Conservation (phyloP, 495 filamentous ascomycete genomes). For the Penicillium argentinense region DNA sequence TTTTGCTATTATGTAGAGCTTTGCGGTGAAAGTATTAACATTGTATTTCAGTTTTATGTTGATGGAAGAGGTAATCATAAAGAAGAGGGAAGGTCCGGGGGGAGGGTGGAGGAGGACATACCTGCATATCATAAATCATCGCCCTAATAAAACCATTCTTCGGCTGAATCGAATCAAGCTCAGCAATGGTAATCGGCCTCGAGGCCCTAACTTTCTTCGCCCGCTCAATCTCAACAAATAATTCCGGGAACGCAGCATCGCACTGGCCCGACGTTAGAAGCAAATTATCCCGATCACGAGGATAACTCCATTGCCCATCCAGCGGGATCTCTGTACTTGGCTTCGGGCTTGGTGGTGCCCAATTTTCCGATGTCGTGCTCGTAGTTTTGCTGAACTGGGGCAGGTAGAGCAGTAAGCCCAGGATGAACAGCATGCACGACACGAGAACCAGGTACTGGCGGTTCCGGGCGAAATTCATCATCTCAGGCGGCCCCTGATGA, state of each 20-base stretch:
- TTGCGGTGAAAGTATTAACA: too few species aligned
- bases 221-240: constrained; percentile 34
- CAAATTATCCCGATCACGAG: constrained; percentile 23
- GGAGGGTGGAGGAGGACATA: too few species aligned
- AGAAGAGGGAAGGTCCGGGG: too few species aligned
- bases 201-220: constrained; percentile 18
- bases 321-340: too few species aligned
- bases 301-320: constrained; percentile 22
- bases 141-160: constrained; percentile 27
- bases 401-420: background rate
- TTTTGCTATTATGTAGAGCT: constrained; percentile 29
- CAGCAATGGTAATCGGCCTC: constrained; percentile 23
- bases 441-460: background rate
- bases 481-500: too few species aligned
- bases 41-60: too few species aligned
- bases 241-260: constrained; percentile 29
- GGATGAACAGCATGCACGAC: background rate
- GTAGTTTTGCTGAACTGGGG: too few species aligned
- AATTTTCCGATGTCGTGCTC: too few species aligned
- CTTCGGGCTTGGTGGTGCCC: too few species aligned
- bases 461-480: background rate
- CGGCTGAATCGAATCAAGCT: constrained; percentile 23
- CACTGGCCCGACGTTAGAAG: constrained; percentile 27
- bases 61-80: too few species aligned
- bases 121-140: constrained; percentile 37